Percentiles rank a stretch among this genome's conserved stretches.
phyloP scores from a whole-genome alignment of 345 rosid species.

The Atalantia buxifolia region DNA sequence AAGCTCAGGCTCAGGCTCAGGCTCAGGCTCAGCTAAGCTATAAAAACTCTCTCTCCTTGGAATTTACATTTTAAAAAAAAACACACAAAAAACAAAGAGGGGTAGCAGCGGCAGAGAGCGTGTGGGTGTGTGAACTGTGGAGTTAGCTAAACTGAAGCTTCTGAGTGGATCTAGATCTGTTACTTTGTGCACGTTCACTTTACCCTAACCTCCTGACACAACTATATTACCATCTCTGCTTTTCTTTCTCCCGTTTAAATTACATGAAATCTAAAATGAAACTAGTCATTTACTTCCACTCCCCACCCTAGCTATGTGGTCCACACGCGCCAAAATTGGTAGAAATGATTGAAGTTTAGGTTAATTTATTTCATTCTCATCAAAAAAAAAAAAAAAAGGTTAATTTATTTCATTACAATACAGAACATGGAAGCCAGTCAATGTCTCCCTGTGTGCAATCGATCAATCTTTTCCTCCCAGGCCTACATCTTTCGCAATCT shows the following conservation, averaged over 20 bases:
- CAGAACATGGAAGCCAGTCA: conserved; percentile 4
- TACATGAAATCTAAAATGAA: background rate
- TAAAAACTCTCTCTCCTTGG: conserved; percentile 4
- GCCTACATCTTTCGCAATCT: background rate
- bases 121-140: background rate
- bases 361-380: too few relatives aligned
- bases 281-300: background rate
- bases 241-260: background rate
- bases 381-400: too few relatives aligned
- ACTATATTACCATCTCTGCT: background rate
- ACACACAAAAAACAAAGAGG: background rate
- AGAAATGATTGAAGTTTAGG: background rate
- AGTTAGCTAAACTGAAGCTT: background rate
- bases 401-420: too few relatives aligned
- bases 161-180: conserved; percentile 39
- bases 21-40: background rate
- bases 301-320: background rate
- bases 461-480: background rate
- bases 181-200: conserved; percentile 32
- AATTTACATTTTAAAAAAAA: background rate
- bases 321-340: background rate
- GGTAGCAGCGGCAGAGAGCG: background rate
- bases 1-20: background rate
- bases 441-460: conserved; percentile 12
- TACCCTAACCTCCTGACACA: conserved; percentile 16